phyloP scores from a whole-genome alignment of 2,329 filamentous ascomycete genomes.

The Fusarium palustre region DNA sequence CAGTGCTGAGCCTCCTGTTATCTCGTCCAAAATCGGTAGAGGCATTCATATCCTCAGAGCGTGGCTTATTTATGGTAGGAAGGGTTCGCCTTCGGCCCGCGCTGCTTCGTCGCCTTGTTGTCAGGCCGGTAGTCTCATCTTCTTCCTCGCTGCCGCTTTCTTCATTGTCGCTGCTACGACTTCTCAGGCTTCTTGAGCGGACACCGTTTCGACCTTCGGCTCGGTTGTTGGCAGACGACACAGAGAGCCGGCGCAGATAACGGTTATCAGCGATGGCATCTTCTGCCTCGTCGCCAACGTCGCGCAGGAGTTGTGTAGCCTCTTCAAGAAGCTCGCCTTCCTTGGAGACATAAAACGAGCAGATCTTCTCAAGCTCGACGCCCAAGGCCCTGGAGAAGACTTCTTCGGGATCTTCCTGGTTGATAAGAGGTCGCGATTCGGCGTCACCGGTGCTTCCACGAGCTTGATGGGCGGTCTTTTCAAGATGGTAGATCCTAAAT shows the following conservation, averaged over 20 bases:
- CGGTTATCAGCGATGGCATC: slow-evolving; percentile 62
- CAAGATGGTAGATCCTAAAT: slow-evolving; percentile 91
- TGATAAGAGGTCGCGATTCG: slow-evolving; percentile 86
- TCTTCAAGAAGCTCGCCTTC: slow-evolving; percentile 89
- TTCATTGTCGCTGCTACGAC: slow-evolving; percentile 65
- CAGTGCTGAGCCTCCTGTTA: slow-evolving; percentile 71
- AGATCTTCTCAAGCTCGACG: slow-evolving; percentile 92
- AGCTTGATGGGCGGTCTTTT: slow-evolving; percentile 81
- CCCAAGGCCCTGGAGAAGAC: slow-evolving; percentile 86
- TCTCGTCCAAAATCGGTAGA: slow-evolving; percentile 68
- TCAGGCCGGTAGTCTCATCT: slow-evolving; percentile 68
- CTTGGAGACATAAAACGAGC: slow-evolving; percentile 89
- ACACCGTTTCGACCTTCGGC: slow-evolving; percentile 32
- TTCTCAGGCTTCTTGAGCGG: slow-evolving; percentile 54
- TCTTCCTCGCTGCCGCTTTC: slow-evolving; percentile 75
- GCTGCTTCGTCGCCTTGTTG: slow-evolving; percentile 59
- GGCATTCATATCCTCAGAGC: slow-evolving; percentile 66
- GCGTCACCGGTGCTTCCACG: slow-evolving; percentile 68
- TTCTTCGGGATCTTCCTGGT: slow-evolving; percentile 78
- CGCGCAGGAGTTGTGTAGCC: slow-evolving; percentile 78
- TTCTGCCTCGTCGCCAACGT: slow-evolving; percentile 75
- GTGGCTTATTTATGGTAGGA: slow-evolving; percentile 52
- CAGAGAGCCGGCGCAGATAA: slow-evolving; percentile 51
- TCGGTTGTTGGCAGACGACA: slow-evolving; percentile 37
- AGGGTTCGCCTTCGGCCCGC: slow-evolving; percentile 55